Evolutionary conservation across 163 green algal species (phyloP), one percentile per base, ranked within the genome.

Genomic region (Chlorella variabilis): DNA sequence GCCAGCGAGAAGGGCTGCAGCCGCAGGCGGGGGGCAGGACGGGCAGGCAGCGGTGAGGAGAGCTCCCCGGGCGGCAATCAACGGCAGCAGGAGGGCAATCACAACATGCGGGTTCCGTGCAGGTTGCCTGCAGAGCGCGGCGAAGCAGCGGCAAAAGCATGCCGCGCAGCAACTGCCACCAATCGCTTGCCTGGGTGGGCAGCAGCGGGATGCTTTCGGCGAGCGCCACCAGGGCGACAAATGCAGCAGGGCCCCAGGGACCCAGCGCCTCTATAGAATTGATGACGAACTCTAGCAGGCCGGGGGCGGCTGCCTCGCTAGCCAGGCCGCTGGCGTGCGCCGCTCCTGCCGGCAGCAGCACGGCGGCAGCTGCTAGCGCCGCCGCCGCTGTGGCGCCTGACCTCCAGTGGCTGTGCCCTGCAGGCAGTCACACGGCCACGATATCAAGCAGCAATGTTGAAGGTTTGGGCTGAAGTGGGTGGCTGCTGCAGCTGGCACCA

Each of bases 171-270:
- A n/a, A n/a, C n/a, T n/a, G n/a, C n/a, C n/a, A n/a, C n/a, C n/a
- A n/a, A n/a, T n/a, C 59, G 38, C 73, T 70, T 80, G 73, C 73
- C 73, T 80, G 63, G 7, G 89, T 92, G 3, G 89, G 89, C 25
- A 92, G 87, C 20, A 92, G 49, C 15, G 89, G 89, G 34, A 92
- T 85, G 63, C 84, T 77, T 78, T 92, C 87, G 20, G 41, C 70
- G 3, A 71, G 20, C 11, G 65, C 77, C 0, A 91, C 84, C 15
- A 78, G 71, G 31, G 61, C n/a, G 13, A 88, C 59, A 73, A 90
- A 92, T 1, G 80, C 56, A 1, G 86, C 71, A 5, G 85, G 85
- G 18, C 89, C 89, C 59, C 63, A 62, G 4, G 87, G 85, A 1
- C 87, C 88, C 48, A 91, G 58, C 21, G 51, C 68, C 45, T 92